Evolutionary conservation across 2,329 filamentous ascomycete genomes (phyloP).

Genomic region (Curvularia sp.): DNA sequence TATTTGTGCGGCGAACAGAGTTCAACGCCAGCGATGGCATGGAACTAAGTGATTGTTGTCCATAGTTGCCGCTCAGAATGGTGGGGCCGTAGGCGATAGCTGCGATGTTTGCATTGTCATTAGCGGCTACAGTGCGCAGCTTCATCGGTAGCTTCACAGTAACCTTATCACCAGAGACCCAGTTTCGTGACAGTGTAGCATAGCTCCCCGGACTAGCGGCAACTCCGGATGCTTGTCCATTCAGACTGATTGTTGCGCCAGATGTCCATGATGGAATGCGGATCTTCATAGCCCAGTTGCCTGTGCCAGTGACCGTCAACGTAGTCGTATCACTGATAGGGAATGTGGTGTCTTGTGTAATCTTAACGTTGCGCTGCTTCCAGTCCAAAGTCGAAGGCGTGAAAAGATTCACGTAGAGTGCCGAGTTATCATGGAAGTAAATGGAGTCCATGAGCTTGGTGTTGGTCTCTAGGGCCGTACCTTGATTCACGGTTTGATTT

Average conservation of each 20-base stretch:
- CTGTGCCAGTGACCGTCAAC: conserved; percentile 49
- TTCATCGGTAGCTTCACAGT: conserved; percentile 57
- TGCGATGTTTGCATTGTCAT: conserved; percentile 56
- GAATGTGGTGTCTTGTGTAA: conserved; percentile 56
- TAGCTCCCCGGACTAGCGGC: conserved; percentile 51
- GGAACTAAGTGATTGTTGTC: conserved; percentile 24
- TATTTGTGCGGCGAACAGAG: conserved; percentile 23
- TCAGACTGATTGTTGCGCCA: conserved; percentile 53
- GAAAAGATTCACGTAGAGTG: conserved; percentile 61
- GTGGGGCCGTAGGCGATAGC: conserved; percentile 59
- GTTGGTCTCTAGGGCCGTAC: conserved; percentile 61
- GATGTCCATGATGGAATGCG: conserved; percentile 59
- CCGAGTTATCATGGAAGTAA: conserved; percentile 56
- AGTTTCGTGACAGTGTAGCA: conserved; percentile 52
- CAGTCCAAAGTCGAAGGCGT: conserved; percentile 57
- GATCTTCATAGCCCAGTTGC: conserved; percentile 51
- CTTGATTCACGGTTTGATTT: conserved; percentile 43
- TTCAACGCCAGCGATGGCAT: conserved; percentile 27
- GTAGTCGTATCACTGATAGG: conserved; percentile 54
- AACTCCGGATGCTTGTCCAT: conserved; percentile 47
- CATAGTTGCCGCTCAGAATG: conserved; percentile 58
- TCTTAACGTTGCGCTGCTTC: conserved; percentile 50
- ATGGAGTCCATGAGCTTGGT: conserved; percentile 63
- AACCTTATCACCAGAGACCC: conserved; percentile 56
- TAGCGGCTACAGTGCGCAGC: conserved; percentile 55